These are phyloP conservation scores for Rubia yunnanensis DNA, from an alignment of 257 asterid genomes.

Conservation along the genomic window DNA sequence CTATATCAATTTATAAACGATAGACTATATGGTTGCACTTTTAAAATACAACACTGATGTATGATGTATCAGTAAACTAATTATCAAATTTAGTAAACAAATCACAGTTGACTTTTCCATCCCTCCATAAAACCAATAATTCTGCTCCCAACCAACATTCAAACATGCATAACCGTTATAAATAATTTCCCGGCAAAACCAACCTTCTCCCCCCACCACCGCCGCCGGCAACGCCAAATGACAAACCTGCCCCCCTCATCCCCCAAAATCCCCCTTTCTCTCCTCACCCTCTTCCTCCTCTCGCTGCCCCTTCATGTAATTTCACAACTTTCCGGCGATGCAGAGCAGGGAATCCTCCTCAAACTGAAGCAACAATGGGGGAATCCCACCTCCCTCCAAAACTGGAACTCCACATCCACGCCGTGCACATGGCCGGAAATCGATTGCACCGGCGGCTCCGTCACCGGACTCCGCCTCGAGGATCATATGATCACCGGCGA, in stretches of 20 bases:
- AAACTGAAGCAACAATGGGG: slow-evolving; percentile 38
- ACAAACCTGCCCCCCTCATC: background rate
- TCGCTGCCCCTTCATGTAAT: slow-evolving; percentile 15
- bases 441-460: slow-evolving; percentile 27
- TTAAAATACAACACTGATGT: no score
- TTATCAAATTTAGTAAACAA: background rate
- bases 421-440: slow-evolving; percentile 34
- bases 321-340: slow-evolving; percentile 15
- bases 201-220: background rate
- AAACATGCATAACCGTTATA: background rate
- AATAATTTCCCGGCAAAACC: background rate
- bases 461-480: slow-evolving; percentile 30
- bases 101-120: background rate
- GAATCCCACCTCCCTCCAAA: slow-evolving; percentile 20
- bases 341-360: slow-evolving; percentile 23
- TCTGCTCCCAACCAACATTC: background rate
- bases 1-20: no score
- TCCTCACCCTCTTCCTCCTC: slow-evolving; percentile 15
- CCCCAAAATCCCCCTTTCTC: background rate
- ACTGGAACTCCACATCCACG: slow-evolving; percentile 35
- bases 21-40: background rate
- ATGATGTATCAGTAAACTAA: no score
- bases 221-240: slow-evolving; percentile 7
- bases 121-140: background rate
- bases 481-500: slow-evolving; percentile 24